Evolutionary conservation across 805 yeast species (phyloP), one percentile per base, ranked within the genome.

Genomic region (Metschnikowia picachoensis): DNA sequence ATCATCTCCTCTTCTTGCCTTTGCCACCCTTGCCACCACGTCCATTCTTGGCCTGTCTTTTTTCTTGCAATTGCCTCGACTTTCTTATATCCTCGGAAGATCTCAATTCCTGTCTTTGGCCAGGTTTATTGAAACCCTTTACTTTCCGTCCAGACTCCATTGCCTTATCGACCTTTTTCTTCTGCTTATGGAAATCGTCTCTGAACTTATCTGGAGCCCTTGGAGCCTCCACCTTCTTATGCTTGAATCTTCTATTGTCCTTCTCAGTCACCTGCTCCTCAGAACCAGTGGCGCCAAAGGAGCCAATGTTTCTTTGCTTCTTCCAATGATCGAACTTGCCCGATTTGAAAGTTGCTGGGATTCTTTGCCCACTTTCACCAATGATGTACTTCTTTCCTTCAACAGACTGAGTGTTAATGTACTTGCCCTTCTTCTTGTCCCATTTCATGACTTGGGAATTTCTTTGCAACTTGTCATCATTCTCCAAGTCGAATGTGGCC

Each of bases 311-410:
- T 64, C 89, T 79, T 33, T 82, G 80, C 53, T 82, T 76, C 62
- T 86, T 86, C 99, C 99, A 94, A 36, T 83, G 85, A 45, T 91
- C 98, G 60, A 81, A 94, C 54, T 88, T 82, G 38, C 99, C 99
- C 2, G 95, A 83, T 60, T 87, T 78, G 69, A 83, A 89, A 12
- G 94, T 77, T 1, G 99, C 98, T 7, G 98, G 97, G 40, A 94
- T 80, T 62, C 79, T 80, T 58, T 85, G 90, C 8, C 99, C 99
- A 65, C 88, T 84, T 65, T 94, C 99, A 51, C 98, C 95, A 53
- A 89, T 84, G 59, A 94, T 94, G 67, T 76, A 92, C 68, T 88
- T 91, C 67, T 84, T 79, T 27, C 54, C 49, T 60, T 88, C 95
- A 16, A 83, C 72, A 52, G 94, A 87, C 58, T 79, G 83, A 15